Percentiles rank a stretch among this genome's conserved stretches.
Evolutionary conservation across 352 stramenopile species (phyloP).

Genomic region (Phytopythium sindhum): DNA sequence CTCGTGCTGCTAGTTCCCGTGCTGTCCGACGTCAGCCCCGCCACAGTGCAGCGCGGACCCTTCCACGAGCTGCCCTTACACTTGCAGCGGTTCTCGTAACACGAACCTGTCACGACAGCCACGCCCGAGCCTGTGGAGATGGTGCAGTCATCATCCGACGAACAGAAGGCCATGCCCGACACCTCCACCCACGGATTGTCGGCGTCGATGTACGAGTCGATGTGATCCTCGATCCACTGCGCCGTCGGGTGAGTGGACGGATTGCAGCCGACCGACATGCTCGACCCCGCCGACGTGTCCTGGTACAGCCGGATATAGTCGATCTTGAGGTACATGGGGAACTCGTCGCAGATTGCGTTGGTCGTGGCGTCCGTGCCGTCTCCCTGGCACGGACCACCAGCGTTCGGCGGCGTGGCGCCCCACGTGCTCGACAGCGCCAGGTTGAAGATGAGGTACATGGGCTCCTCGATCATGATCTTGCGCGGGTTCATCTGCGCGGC

Average conservation of each 20-base stretch:
- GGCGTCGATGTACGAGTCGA: constrained; percentile 17
- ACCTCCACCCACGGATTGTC: constrained; percentile 35
- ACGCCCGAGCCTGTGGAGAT: background rate
- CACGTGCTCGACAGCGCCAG: constrained; percentile 77
- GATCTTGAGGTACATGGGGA: constrained; percentile 46
- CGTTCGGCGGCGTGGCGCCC: constrained; percentile 8
- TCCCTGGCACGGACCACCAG: constrained; percentile 4
- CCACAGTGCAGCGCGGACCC: background rate
- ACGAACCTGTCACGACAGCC: background rate
- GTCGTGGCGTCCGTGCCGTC: constrained; percentile 19
- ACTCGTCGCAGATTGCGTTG: constrained; percentile 23
- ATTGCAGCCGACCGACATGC: constrained; percentile 19
- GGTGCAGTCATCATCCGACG: background rate
- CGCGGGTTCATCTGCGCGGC: constrained; percentile 37
- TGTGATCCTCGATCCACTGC: constrained; percentile 17
- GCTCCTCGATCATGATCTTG: constrained; percentile 85
- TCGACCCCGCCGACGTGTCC: constrained; percentile 19
- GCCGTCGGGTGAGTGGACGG: constrained; percentile 19
- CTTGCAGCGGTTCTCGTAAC: background rate
- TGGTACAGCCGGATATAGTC: constrained; percentile 82
- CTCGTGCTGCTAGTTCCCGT: background rate
- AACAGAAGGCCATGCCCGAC: background rate
- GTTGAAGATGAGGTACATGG: constrained; percentile 91
- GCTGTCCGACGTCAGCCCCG: background rate
- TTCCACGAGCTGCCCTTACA: background rate